Evolutionary conservation across 1,284 basidiomycete genomes (phyloP).

Genomic region (Schizophyllum commune): DNA sequence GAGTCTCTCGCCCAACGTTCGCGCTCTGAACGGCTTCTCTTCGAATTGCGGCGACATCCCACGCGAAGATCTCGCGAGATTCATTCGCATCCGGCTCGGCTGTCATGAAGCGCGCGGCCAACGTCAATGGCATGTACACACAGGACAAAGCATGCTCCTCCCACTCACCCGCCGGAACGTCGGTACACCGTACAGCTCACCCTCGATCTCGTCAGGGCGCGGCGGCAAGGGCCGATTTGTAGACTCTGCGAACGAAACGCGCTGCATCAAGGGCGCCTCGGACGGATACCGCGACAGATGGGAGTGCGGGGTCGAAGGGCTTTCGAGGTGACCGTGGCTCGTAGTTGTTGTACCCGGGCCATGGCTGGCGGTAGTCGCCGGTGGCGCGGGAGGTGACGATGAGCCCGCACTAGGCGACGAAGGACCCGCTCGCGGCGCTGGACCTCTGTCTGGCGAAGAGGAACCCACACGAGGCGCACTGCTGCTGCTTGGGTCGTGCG

Average conservation of each 20-base stretch:
- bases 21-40: conserved; percentile 7
- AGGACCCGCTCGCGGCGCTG: no score
- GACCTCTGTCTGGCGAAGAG: no score
- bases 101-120: no score
- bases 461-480: no score
- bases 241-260: not conserved
- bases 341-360: no score
- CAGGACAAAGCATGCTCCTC: no score
- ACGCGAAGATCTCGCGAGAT: conserved; percentile 8
- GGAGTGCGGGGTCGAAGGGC: not conserved
- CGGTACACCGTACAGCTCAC: not conserved
- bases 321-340: not conserved
- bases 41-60: no score
- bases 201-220: not conserved
- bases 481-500: no score
- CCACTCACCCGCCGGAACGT: not conserved
- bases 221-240: not conserved
- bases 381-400: no score
- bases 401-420: no score
- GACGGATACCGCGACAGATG: not conserved
- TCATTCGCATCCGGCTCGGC: not conserved
- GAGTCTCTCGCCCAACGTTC: conserved; percentile 35
- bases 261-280: not conserved
- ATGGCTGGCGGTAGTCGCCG: no score
- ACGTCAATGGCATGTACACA: no score